These are phyloP conservation scores for Pyrus betulifolia DNA, from an alignment of 306 rosid genomes.

Conservation along the genomic window DNA sequence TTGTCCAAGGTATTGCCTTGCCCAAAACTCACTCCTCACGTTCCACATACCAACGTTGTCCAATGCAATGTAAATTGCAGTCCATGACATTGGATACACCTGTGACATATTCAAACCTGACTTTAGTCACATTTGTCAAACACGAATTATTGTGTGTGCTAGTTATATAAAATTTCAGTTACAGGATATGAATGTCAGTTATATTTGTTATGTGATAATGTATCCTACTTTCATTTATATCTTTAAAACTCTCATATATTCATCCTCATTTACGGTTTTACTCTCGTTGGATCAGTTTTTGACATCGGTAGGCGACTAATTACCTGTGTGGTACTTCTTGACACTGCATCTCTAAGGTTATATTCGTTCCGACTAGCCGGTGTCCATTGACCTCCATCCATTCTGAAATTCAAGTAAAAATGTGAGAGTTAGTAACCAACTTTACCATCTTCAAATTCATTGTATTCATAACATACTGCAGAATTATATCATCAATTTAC, in stretches of 20 bases:
- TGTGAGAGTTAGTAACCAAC: not conserved
- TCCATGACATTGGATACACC: conserved; percentile 96
- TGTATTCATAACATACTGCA: not conserved
- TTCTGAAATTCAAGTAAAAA: conserved; percentile 39
- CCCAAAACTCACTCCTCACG: conserved; percentile 76
- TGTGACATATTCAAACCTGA: conserved; percentile 11
- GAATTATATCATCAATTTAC: not conserved
- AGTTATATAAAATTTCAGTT: not conserved
- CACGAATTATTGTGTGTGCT: not conserved
- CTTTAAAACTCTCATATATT: too few relatives aligned
- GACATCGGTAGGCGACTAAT: not conserved
- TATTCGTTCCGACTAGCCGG: conserved; percentile 58
- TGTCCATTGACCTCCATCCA: conserved; percentile 84
- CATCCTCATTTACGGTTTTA: not conserved
- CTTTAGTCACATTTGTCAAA: not conserved
- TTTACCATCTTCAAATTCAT: not conserved
- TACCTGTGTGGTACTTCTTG: conserved; percentile 84
- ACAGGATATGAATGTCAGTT: too few relatives aligned
- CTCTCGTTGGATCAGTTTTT: not conserved
- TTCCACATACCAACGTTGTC: conserved; percentile 98
- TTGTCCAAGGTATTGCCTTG: conserved; percentile 83
- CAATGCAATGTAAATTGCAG: conserved; percentile 75
- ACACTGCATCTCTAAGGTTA: conserved; percentile 77
- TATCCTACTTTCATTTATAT: not conserved
- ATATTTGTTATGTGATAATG: not conserved